These are phyloP conservation scores for Chytriomyces confervae DNA, from an alignment of 192 early-diverging fungal species.

Conservation along the genomic window DNA sequence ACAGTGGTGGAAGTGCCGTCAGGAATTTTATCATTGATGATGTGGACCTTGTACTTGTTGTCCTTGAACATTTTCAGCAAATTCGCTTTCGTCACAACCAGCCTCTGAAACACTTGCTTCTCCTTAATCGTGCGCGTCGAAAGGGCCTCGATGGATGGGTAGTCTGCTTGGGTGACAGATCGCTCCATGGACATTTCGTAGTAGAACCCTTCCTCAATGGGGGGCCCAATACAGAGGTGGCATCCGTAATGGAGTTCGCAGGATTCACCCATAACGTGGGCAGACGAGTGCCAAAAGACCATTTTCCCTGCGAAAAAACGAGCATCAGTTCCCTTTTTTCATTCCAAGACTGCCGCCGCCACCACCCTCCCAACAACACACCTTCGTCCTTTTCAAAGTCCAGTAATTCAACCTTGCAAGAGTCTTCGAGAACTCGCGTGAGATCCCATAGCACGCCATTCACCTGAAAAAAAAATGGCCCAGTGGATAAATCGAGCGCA, in stretches of 20 bases:
- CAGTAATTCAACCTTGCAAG: conserved; percentile 83
- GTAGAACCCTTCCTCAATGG: conserved; percentile 93
- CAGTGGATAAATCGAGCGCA: background rate
- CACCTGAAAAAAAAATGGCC: conserved; percentile 45
- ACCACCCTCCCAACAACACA: conserved; percentile 9
- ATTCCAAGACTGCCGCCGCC: conserved; percentile 3
- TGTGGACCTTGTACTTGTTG: conserved; percentile 96
- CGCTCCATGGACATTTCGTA: conserved; percentile 93
- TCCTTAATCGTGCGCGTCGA: conserved; percentile 89
- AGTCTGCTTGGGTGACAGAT: conserved; percentile 82
- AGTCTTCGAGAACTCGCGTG: conserved; percentile 80
- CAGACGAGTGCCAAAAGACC: conserved; percentile 99
- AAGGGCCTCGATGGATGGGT: conserved; percentile 83
- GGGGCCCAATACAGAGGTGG: conserved; percentile 96
- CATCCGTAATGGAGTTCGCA: conserved; percentile 98
- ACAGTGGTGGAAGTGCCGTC: conserved; percentile 95
- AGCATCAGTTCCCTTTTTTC: background rate
- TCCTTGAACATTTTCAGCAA: conserved; percentile 96
- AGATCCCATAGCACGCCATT: conserved; percentile 90
- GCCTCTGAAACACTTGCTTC: conserved; percentile 93
- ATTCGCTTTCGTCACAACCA: conserved; percentile 85
- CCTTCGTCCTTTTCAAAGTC: conserved; percentile 95
- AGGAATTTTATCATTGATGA: conserved; percentile 90
- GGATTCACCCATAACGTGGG: conserved; percentile 96
- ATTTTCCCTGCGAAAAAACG: conserved; percentile 60